These are phyloP conservation scores for Scutellaria baicalensis DNA, from an alignment of 257 asterid species.

Conservation along the genomic window DNA sequence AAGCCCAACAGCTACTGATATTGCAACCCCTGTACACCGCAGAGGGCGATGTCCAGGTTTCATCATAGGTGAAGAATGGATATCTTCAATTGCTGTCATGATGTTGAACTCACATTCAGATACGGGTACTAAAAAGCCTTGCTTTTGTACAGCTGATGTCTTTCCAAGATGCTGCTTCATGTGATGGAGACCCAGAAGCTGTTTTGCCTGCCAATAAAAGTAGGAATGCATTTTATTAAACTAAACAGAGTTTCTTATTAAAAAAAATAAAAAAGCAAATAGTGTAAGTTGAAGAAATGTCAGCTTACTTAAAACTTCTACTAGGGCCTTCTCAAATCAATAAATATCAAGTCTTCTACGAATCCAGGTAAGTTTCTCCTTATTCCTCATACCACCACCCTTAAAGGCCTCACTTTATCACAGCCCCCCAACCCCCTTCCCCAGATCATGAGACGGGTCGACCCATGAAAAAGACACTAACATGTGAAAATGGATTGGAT, in stretches of 20 bases:
- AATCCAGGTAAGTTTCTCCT: neutral
- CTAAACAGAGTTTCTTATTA: neutral
- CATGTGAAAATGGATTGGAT: too few species aligned
- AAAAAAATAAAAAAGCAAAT: neutral
- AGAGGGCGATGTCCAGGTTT: conserved; percentile 69
- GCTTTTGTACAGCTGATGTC: conserved; percentile 44
- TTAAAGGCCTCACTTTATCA: neutral
- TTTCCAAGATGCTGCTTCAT: conserved; percentile 52
- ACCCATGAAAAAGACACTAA: too few species aligned
- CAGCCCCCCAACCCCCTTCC: neutral
- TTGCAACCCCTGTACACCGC: conserved; percentile 79
- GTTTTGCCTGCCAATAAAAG: conserved; percentile 49
- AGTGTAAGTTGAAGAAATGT: neutral
- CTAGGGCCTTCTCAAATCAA: neutral
- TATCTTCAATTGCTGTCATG: conserved; percentile 76
- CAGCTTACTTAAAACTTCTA: neutral
- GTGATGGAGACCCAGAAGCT: conserved; percentile 57
- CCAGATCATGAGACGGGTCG: too few species aligned
- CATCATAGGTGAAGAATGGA: conserved; percentile 43
- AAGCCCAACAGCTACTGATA: conserved; percentile 88
- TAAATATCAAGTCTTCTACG: neutral
- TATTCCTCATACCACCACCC: conserved; percentile 2
- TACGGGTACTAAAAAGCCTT: conserved; percentile 65
- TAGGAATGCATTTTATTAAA: neutral
- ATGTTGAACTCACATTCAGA: conserved; percentile 84